Base-by-base conservation (phyloP, 2,329 filamentous ascomycete genomes). In the Hysterium pulicare region DNA sequence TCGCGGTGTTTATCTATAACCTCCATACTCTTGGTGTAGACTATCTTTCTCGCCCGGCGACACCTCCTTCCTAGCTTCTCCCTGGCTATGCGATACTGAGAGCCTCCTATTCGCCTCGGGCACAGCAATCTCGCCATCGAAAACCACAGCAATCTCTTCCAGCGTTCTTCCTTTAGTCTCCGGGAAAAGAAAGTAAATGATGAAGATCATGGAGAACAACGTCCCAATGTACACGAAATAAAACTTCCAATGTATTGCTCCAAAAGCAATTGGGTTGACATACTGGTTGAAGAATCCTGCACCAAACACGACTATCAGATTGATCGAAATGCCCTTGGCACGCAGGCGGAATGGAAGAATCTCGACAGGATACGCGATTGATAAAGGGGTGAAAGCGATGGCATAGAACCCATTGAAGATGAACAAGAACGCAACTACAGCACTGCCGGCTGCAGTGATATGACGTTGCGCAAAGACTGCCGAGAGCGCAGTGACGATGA, bases 401-500 rank as follows among this genome's bases (percentile, higher is more conserved):
- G 22, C 40, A 31, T 42, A 42, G 33, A 36, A 37, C 20, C 11
- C 16, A 19, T 28, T 19, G 32, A 26, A 37, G 20, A 28, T 7
- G 33, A 26, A 42, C 19, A 37, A 13, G 21, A 42, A 42, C 3
- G 19, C 16, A 22, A 42, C 9, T 7, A 42, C 40, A 16, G 40
- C 9, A 21, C 15, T 24, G 22, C 40, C 40, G 6, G 16, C 32
- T 3, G 20, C 33, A 3, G 13, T 19, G 17, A 13, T 11, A n/a
- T 37, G 17, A 6, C 15, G 13, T 6, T 26, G 11, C 16, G 32
- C 33, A 16, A 36, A 42, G 13, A n/a, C 13, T 5, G 63, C 70
- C 1, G 66, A 66, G 22, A 69, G 61, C 5, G 67, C 66, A 0
- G 70, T 72, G 53, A 67, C 63, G 37, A 70, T 49, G 28, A 70